A percentile compares a stretch with the other conserved stretches of the same genome.
Evolutionary conservation across 352 stramenopile genomes (phyloP).

Genomic region (Phytophthora citricola): DNA sequence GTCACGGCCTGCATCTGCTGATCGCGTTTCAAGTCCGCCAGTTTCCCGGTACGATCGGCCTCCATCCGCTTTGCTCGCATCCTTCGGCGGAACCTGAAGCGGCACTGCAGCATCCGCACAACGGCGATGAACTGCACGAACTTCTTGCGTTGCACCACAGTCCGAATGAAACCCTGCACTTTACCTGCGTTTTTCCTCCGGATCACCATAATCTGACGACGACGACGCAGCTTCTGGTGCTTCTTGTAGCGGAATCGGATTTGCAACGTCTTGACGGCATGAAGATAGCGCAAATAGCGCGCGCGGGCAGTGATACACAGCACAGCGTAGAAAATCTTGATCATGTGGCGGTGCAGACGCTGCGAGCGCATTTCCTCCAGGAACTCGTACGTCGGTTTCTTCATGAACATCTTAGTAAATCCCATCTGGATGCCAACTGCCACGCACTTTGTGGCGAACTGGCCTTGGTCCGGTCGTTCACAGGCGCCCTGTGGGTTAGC

Average conservation of each 20-base stretch:
- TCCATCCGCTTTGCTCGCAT: conserved; percentile 32
- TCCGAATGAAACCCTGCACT: conserved; percentile 68
- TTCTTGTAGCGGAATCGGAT: conserved; percentile 69
- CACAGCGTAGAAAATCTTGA: conserved; percentile 77
- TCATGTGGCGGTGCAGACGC: conserved; percentile 71
- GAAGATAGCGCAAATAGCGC: conserved; percentile 67
- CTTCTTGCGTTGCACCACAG: conserved; percentile 57
- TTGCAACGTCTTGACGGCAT: conserved; percentile 63
- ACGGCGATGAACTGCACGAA: conserved; percentile 59
- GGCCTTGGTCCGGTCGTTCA: conserved; percentile 70
- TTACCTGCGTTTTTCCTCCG: conserved; percentile 51
- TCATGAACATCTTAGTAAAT: conserved; percentile 96
- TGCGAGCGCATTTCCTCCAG: conserved; percentile 90
- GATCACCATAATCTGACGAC: conserved; percentile 43
- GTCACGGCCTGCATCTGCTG: conserved; percentile 40
- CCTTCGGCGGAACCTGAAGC: conserved; percentile 62
- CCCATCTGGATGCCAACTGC: conserved; percentile 90
- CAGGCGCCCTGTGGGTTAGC: conserved; percentile 79
- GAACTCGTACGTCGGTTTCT: conserved; percentile 90
- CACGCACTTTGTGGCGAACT: conserved; percentile 72
- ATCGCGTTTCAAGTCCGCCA: conserved; percentile 30
- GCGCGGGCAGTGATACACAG: conserved; percentile 62
- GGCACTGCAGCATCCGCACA: conserved; percentile 74
- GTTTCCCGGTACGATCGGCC: conserved; percentile 29
- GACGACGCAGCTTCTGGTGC: conserved; percentile 35